Conservation (phyloP, 2,329 filamentous ascomycete genomes). For the Verticillium dahliae region DNA sequence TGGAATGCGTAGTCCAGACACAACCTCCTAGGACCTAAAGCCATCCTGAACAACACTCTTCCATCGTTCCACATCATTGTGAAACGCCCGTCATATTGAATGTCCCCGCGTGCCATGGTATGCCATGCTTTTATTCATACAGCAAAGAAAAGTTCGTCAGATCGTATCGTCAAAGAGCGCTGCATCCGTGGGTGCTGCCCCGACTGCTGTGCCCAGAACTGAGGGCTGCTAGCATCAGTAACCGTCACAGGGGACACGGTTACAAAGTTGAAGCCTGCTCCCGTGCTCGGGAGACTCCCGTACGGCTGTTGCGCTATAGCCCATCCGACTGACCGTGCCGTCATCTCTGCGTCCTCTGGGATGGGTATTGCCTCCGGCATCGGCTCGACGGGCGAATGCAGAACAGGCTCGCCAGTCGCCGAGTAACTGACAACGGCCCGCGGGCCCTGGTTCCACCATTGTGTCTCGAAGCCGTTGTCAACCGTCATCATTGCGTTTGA, state of each 20-base stretch:
- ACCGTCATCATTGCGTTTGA: constrained; percentile 49
- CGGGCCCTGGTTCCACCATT: constrained; percentile 48
- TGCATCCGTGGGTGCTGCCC: constrained; percentile 15
- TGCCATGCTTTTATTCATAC: neutral
- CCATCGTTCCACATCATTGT: neutral
- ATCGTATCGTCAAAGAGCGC: constrained; percentile 31
- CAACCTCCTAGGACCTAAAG: no score
- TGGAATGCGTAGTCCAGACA: no score
- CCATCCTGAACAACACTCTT: neutral
- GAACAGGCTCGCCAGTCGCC: neutral
- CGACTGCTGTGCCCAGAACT: neutral
- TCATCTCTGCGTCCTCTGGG: constrained; percentile 41
- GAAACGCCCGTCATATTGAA: neutral
- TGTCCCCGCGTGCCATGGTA: neutral
- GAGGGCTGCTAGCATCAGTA: constrained; percentile 9
- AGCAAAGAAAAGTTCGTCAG: constrained; percentile 32
- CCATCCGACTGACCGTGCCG: constrained; percentile 19
- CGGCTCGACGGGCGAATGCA: neutral
- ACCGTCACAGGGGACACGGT: constrained; percentile 11
- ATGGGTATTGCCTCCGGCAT: constrained; percentile 36
- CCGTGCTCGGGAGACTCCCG: constrained; percentile 6
- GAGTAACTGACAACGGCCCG: constrained; percentile 14
- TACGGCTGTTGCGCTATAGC: constrained; percentile 11
- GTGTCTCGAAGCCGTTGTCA: constrained; percentile 51
- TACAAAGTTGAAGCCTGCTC: neutral